A percentile compares a stretch with the other conserved stretches of the same genome.
These are phyloP conservation scores for Lobosporangium transversale DNA, from an alignment of 192 early-diverging fungal genomes.

Conservation along the genomic window DNA sequence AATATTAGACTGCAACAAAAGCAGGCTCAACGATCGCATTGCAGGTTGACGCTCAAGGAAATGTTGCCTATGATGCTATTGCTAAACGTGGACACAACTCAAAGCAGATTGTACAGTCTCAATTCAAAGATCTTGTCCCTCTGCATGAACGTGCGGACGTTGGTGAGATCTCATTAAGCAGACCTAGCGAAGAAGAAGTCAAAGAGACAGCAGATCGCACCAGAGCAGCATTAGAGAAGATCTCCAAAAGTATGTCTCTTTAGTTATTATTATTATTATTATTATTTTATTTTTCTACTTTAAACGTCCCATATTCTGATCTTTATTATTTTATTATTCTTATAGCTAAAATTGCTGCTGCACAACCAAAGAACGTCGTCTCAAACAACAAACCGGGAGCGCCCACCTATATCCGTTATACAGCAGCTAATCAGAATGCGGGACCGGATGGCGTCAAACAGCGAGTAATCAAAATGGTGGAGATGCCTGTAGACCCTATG, in stretches of 20 bases:
- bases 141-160: constrained; percentile 73
- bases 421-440: constrained; percentile 78
- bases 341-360: constrained; percentile 71
- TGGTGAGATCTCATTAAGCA: constrained; percentile 74
- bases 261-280: background rate
- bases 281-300: background rate
- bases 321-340: background rate
- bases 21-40: constrained; percentile 78
- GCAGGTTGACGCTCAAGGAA: constrained; percentile 91
- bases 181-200: constrained; percentile 84
- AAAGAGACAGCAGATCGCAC: constrained; percentile 89
- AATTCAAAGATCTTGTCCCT: constrained; percentile 84
- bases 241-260: constrained; percentile 67
- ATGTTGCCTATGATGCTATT: constrained; percentile 89
- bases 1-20: constrained; percentile 41
- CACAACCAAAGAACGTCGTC: constrained; percentile 67
- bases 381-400: constrained; percentile 64
- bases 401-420: constrained; percentile 91
- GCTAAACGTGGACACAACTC: constrained; percentile 79
- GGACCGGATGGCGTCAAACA: constrained; percentile 81
- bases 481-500: constrained; percentile 96
- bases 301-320: background rate
- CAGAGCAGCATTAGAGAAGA: constrained; percentile 87
- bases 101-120: constrained; percentile 81
- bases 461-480: constrained; percentile 94